Evolutionary conservation across 495 filamentous ascomycete genomes (phyloP).

Genomic region (Baudoinia panamericana): DNA sequence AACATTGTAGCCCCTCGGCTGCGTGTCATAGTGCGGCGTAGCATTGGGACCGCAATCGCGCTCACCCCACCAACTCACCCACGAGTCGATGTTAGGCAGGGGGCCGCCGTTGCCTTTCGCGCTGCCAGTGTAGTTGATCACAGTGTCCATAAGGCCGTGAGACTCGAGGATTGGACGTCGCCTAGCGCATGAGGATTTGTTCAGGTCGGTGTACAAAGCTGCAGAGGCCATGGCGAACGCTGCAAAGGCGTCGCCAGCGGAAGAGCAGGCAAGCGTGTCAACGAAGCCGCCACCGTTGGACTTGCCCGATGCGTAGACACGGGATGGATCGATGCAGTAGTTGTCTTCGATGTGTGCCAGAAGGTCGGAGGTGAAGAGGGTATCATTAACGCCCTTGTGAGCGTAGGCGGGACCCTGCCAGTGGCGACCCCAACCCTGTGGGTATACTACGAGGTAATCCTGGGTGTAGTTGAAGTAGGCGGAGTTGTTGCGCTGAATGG

Average conservation of each 20-base stretch:
- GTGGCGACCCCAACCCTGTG: background rate
- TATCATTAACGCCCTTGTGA: constrained; percentile 19
- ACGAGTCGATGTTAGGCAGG: constrained; percentile 4
- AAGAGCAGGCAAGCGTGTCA: constrained; percentile 40
- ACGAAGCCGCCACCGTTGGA: constrained; percentile 49
- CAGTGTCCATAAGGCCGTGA: constrained; percentile 11
- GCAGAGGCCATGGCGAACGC: constrained; percentile 38
- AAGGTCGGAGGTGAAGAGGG: constrained; percentile 29
- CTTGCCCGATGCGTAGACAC: constrained; percentile 46
- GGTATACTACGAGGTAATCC: constrained; percentile 7
- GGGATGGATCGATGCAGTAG: constrained; percentile 39
- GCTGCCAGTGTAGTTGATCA: constrained; percentile 6
- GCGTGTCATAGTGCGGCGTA: background rate
- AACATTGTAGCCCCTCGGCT: constrained; percentile 2
- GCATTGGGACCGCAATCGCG: constrained; percentile 6
- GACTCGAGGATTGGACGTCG: constrained; percentile 14
- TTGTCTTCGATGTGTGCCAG: constrained; percentile 32
- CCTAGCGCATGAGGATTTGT: background rate
- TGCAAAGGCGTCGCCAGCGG: constrained; percentile 28
- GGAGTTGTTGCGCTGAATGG: constrained; percentile 3
- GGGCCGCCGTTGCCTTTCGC: background rate
- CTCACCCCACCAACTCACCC: constrained; percentile 6
- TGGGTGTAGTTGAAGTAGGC: constrained; percentile 4
- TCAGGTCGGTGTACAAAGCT: constrained; percentile 29
- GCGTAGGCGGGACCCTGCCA: constrained; percentile 15